Conservation (phyloP, 225 moss, liverwort and hornwort genomes). For the Antitrichia curtipendula region DNA sequence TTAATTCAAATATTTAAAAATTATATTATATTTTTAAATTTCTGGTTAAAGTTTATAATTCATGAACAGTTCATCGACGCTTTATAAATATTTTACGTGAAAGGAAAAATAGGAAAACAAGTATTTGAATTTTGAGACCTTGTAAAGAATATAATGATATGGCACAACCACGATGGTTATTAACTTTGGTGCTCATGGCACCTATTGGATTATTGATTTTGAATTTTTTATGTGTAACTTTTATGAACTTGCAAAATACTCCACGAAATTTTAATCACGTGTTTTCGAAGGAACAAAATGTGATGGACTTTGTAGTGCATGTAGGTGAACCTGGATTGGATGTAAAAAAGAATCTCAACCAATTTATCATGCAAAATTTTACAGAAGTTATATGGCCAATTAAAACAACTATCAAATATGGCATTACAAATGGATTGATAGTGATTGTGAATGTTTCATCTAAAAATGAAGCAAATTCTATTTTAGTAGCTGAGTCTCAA, state of each 20-base stretch:
- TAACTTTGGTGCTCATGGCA: neutral
- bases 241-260: neutral
- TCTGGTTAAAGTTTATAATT: neutral
- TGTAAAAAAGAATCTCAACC: neutral
- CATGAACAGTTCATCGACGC: neutral
- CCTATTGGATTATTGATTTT: neutral
- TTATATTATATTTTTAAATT: neutral
- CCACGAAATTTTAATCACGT: neutral
- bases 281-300: neutral
- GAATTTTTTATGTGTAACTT: neutral
- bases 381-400: neutral
- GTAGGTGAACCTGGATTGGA: neutral
- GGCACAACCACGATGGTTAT: neutral
- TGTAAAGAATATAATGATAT: neutral
- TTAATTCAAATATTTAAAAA: neutral
- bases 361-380: neutral
- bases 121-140: neutral
- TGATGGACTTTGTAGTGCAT: neutral
- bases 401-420: slow-evolving; percentile 7
- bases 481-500: neutral
- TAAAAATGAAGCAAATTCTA: neutral
- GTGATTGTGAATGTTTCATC: neutral
- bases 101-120: neutral
- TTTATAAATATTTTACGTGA: neutral
- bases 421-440: slow-evolving; percentile 6